Percentiles rank a stretch among this genome's conserved stretches.
Evolutionary conservation across 148 eudicot species (phyloP).

Genomic region (Camellia lanceoleosa): DNA sequence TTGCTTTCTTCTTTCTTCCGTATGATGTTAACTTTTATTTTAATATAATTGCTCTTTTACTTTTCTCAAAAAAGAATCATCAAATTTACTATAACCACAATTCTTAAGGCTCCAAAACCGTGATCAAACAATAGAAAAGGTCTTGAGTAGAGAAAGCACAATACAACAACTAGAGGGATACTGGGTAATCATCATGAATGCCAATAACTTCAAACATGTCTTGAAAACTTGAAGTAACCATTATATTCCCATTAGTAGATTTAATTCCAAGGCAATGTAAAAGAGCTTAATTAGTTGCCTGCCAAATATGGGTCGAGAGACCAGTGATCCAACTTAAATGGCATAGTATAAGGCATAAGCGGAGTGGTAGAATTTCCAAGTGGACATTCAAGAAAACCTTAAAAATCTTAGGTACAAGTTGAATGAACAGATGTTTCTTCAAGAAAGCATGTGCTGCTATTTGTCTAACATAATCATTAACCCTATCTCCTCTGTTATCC

Average conservation of each 20-base stretch:
- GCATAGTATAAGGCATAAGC: background rate
- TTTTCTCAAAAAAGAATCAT: too few species aligned
- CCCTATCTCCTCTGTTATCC: background rate
- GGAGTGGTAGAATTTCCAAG: background rate
- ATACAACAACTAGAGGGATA: background rate
- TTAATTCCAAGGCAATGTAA: background rate
- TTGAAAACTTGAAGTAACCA: background rate
- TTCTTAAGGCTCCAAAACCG: background rate
- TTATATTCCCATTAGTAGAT: background rate
- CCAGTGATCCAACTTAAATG: background rate
- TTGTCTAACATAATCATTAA: background rate
- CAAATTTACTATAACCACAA: background rate
- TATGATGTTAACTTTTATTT: too few species aligned
- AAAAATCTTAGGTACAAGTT: background rate
- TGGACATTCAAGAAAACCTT: background rate
- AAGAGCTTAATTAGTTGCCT: background rate
- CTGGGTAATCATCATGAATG: background rate
- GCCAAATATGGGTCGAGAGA: background rate
- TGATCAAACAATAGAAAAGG: background rate
- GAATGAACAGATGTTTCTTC: background rate
- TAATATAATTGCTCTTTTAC: too few species aligned
- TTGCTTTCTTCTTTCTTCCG: too few species aligned
- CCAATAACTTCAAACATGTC: background rate
- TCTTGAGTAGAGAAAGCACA: background rate
- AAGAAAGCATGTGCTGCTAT: background rate